These are phyloP conservation scores for Murraya paniculata DNA, from an alignment of 345 rosid species.

Conservation along the genomic window DNA sequence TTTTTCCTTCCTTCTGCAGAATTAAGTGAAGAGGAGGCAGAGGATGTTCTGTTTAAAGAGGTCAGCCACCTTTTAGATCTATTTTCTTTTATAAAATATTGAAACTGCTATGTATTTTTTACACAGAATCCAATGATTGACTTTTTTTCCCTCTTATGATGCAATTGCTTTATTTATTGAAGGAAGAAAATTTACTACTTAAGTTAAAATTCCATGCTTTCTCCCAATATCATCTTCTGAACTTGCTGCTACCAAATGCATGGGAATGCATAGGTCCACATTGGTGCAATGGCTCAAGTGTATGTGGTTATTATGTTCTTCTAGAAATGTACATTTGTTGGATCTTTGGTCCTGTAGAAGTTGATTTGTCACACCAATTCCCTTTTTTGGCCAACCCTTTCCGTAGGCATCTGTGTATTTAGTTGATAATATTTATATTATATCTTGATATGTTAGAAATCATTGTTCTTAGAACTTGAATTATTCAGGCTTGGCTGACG, in stretches of 20 bases:
- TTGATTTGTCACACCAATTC: background rate
- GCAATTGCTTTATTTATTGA: background rate
- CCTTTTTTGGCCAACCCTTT: background rate
- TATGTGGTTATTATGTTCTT: background rate
- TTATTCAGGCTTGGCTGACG: slow-evolving; percentile 71
- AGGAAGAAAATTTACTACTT: background rate
- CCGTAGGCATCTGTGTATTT: too few species aligned
- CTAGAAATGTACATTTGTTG: background rate
- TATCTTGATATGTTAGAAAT: background rate
- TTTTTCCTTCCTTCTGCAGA: slow-evolving; percentile 44
- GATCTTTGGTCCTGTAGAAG: background rate
- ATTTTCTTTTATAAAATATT: background rate
- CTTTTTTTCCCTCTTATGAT: background rate
- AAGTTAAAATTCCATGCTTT: background rate
- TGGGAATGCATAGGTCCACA: background rate
- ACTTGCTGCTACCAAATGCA: background rate
- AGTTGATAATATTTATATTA: background rate
- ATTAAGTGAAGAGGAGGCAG: slow-evolving; percentile 65
- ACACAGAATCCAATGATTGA: background rate
- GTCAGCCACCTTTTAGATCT: slow-evolving; percentile 31
- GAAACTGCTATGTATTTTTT: background rate
- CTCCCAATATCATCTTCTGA: background rate
- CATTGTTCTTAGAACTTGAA: slow-evolving; percentile 6
- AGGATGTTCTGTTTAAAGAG: slow-evolving; percentile 91
- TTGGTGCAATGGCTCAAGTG: background rate